Conservation (phyloP, 768 basidiomycete species). For the Xanthoconium stramineum region DNA sequence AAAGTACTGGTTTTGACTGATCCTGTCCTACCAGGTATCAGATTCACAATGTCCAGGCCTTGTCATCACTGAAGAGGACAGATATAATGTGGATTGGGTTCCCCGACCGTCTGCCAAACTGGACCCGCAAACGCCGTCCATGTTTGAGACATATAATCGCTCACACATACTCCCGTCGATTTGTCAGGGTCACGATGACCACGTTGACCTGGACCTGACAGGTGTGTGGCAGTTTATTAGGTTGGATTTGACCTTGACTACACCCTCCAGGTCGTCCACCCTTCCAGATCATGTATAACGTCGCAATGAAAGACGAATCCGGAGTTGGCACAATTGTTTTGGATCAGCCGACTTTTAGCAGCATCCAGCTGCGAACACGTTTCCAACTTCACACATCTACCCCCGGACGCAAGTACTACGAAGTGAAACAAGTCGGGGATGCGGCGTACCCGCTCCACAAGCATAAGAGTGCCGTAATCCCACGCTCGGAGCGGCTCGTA, state of each 20-base stretch:
- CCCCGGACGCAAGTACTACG: constrained; percentile 82
- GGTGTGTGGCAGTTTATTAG: constrained; percentile 41
- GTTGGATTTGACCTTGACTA: neutral
- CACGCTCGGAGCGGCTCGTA: constrained; percentile 62
- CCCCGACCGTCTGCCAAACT: constrained; percentile 74
- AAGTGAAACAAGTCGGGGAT: constrained; percentile 87
- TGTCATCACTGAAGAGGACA: constrained; percentile 55
- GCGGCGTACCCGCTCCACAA: constrained; percentile 76
- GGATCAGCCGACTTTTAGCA: constrained; percentile 79
- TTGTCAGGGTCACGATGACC: constrained; percentile 77
- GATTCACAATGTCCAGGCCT: constrained; percentile 86
- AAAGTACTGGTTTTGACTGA: neutral
- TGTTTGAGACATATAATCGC: constrained; percentile 61
- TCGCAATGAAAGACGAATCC: constrained; percentile 63
- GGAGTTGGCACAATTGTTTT: constrained; percentile 70
- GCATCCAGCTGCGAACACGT: constrained; percentile 74
- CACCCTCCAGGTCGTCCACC: constrained; percentile 70
- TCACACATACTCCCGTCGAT: constrained; percentile 74
- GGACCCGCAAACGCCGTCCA: constrained; percentile 52
- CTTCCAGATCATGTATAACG: constrained; percentile 89
- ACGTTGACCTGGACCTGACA: constrained; percentile 80
- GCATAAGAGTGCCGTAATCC: constrained; percentile 59
- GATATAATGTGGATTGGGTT: constrained; percentile 75
- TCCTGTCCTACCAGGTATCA: constrained; percentile 46
- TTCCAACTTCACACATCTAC: constrained; percentile 79